Conservation (phyloP, 345 rosid genomes). For the Leavenworthia alabamica region DNA sequence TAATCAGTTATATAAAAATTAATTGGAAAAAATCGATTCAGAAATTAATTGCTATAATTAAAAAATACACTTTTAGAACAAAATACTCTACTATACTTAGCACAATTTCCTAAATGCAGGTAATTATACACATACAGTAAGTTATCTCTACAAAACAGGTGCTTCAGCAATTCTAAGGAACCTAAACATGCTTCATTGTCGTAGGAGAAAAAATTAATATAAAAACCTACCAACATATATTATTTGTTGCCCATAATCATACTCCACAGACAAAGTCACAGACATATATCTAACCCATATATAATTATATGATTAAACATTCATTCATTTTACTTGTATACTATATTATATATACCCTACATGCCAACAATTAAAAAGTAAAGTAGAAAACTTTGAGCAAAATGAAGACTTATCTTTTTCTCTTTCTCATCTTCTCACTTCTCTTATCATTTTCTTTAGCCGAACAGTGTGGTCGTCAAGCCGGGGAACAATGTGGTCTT, state of each 20-base stretch:
- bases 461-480: conserved; percentile 53
- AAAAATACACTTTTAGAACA: too few relatives aligned
- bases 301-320: not conserved
- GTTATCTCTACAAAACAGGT: not conserved
- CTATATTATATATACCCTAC: conserved; percentile 10
- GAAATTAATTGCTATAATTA: too few relatives aligned
- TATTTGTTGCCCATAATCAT: not conserved
- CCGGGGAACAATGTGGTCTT: conserved; percentile 54
- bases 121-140: not conserved
- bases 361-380: not conserved
- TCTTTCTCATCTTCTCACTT: conserved; percentile 4
- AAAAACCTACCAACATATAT: not conserved
- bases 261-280: not conserved
- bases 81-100: not conserved
- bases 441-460: conserved; percentile 18
- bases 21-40: too few relatives aligned
- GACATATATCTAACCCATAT: not conserved
- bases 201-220: not conserved
- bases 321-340: not conserved
- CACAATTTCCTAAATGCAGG: not conserved
- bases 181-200: not conserved
- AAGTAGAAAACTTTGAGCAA: not conserved
- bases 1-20: too few relatives aligned
- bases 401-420: conserved; percentile 21
- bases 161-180: not conserved